Percentiles rank a stretch among this genome's conserved stretches.
Evolutionary conservation across 306 rosid genomes (phyloP).

Genomic region (Parietaria judaica): DNA sequence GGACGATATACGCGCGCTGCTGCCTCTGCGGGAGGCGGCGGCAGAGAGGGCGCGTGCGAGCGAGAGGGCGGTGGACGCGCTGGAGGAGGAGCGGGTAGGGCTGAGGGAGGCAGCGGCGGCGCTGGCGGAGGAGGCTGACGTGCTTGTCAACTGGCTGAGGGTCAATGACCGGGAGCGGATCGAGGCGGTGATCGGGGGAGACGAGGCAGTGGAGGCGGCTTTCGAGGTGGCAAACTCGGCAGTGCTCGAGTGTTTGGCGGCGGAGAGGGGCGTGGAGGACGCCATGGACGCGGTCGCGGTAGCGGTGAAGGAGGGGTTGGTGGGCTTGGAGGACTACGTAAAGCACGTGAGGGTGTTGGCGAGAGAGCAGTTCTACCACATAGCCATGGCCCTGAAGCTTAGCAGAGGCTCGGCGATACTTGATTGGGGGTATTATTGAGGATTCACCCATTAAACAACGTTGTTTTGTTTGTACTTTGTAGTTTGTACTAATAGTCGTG

Average conservation of each 20-base stretch:
- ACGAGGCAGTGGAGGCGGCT: slow-evolving; percentile 1
- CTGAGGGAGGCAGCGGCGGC: no score
- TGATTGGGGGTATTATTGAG: no score
- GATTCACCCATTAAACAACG: no score
- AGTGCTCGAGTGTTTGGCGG: neutral
- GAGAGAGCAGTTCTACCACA: neutral
- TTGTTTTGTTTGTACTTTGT: neutral
- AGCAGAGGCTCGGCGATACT: no score
- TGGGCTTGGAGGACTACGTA: neutral
- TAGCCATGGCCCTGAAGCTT: no score
- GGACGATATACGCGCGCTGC: neutral
- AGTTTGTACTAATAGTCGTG: no score
- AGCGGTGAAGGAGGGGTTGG: slow-evolving; percentile 3
- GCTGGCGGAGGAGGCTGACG: no score
- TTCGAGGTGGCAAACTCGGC: slow-evolving; percentile 3
- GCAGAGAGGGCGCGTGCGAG: neutral
- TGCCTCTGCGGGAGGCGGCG: neutral
- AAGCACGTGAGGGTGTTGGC: neutral
- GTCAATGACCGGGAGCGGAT: neutral
- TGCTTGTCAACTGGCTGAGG: no score
- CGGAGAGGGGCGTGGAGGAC: slow-evolving; percentile 3
- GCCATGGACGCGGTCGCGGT: neutral
- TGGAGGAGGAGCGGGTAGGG: no score
- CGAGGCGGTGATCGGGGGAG: slow-evolving; percentile 2
- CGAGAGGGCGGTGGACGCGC: neutral